Percentiles rank a stretch among this genome's conserved stretches.
These are phyloP conservation scores for Cyberlindnera subsufficiens DNA, from an alignment of 805 yeast genomes.

Conservation along the genomic window DNA sequence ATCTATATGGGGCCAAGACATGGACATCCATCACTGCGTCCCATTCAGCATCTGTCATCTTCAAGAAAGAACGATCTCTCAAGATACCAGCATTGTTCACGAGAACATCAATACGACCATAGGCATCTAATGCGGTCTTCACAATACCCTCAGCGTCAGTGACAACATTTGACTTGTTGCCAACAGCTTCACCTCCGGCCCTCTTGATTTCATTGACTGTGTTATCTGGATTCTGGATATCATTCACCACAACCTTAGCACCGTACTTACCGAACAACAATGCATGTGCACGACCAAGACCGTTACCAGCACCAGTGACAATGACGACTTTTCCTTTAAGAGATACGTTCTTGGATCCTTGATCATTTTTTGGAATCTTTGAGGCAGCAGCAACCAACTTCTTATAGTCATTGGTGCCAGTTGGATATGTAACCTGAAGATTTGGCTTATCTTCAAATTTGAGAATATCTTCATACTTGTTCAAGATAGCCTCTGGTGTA, in stretches of 20 bases:
- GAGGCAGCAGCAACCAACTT: slow-evolving; percentile 47
- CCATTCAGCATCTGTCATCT: slow-evolving; percentile 86
- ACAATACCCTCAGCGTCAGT: slow-evolving; percentile 69
- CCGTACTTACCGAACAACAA: slow-evolving; percentile 81
- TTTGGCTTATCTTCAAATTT: slow-evolving; percentile 56
- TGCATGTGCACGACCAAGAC: slow-evolving; percentile 90
- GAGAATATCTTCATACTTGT: slow-evolving; percentile 55
- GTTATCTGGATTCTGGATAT: slow-evolving; percentile 65
- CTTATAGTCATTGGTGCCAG: slow-evolving; percentile 64
- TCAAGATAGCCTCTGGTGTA: slow-evolving; percentile 80
- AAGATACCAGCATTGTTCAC: slow-evolving; percentile 94
- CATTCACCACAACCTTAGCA: slow-evolving; percentile 92
- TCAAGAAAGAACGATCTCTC: slow-evolving; percentile 81
- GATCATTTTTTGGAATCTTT: slow-evolving; percentile 50
- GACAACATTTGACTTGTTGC: slow-evolving; percentile 78
- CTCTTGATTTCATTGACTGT: slow-evolving; percentile 72
- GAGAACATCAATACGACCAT: slow-evolving; percentile 80
- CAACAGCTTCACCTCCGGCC: slow-evolving; percentile 76
- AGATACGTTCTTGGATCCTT: slow-evolving; percentile 51
- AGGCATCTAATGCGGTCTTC: slow-evolving; percentile 66
- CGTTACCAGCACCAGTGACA: slow-evolving; percentile 93
- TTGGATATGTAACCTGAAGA: slow-evolving; percentile 60
- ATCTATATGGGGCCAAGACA: slow-evolving; percentile 70
- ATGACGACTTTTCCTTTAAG: slow-evolving; percentile 81
- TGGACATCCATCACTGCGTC: slow-evolving; percentile 74